phyloP scores from a whole-genome alignment of 73 alveolate genomes.

The Tetrahymena borealis region DNA sequence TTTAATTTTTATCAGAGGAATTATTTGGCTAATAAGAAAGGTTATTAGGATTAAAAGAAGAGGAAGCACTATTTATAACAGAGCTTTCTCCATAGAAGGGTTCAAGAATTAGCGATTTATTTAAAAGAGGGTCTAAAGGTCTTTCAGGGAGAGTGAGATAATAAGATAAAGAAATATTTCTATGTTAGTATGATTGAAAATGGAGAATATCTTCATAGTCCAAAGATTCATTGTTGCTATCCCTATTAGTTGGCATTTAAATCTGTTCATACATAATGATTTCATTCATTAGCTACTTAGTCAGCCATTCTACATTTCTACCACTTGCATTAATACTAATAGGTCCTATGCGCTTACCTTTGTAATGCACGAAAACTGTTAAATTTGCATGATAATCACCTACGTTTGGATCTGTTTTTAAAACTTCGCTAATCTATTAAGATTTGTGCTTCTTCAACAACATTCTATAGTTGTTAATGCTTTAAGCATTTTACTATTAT shows the following conservation, averaged over 20 bases:
- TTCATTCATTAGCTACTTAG: neutral
- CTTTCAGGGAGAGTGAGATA: slow-evolving; percentile 32
- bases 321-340: neutral
- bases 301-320: neutral
- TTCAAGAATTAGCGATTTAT: neutral
- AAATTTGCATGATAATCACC: neutral
- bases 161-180: slow-evolving; percentile 10
- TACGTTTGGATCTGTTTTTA: neutral
- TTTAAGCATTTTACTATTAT: neutral
- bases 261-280: neutral
- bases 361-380: neutral
- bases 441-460: neutral
- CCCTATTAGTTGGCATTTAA: neutral
- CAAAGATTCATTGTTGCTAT: neutral
- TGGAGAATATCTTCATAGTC: neutral
- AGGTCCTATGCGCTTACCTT: neutral
- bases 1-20: neutral
- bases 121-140: slow-evolving; percentile 9
- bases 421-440: neutral
- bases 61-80: neutral
- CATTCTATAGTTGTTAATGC: neutral
- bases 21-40: neutral
- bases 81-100: neutral
- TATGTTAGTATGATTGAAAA: neutral
- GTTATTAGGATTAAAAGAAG: neutral